Evolutionary conservation across 2,329 filamentous ascomycete genomes (phyloP).

Genomic region (Pyrenochaeta sp.): DNA sequence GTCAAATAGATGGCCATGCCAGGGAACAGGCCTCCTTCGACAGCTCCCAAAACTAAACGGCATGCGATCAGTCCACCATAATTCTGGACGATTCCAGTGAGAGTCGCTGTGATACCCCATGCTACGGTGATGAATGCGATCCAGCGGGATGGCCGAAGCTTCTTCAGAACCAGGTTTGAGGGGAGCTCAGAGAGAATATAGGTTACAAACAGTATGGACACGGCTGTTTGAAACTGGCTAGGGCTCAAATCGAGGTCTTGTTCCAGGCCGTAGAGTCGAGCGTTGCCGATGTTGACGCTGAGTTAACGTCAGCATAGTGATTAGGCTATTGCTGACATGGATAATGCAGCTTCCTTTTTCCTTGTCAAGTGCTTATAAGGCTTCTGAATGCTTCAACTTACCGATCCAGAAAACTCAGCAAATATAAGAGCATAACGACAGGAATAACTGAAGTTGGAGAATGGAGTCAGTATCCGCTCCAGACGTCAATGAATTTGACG

Average conservation of each 20-base stretch:
- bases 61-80: slow-evolving; percentile 73
- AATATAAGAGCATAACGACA: slow-evolving; percentile 73
- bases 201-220: slow-evolving; percentile 56
- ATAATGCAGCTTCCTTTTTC: background rate
- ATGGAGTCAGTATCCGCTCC: no score
- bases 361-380: no score
- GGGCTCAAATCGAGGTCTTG: slow-evolving; percentile 67
- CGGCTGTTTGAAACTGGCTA: slow-evolving; percentile 71
- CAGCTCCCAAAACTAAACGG: slow-evolving; percentile 71
- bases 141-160: slow-evolving; percentile 54
- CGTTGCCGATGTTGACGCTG: slow-evolving; percentile 76
- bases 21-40: slow-evolving; percentile 76
- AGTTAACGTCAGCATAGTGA: slow-evolving; percentile 11
- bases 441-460: slow-evolving; percentile 60
- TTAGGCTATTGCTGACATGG: background rate
- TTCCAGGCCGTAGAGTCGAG: slow-evolving; percentile 69
- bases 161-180: slow-evolving; percentile 58
- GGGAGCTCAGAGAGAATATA: slow-evolving; percentile 57
- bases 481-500: no score
- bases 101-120: slow-evolving; percentile 69
- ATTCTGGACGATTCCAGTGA: slow-evolving; percentile 72
- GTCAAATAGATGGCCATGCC: slow-evolving; percentile 75
- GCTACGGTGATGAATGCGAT: slow-evolving; percentile 69
- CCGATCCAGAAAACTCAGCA: slow-evolving; percentile 79
- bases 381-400: slow-evolving; percentile 47